phyloP scores from a whole-genome alignment of 2,329 filamentous ascomycete species.

The Fusarium chlamydosporum region DNA sequence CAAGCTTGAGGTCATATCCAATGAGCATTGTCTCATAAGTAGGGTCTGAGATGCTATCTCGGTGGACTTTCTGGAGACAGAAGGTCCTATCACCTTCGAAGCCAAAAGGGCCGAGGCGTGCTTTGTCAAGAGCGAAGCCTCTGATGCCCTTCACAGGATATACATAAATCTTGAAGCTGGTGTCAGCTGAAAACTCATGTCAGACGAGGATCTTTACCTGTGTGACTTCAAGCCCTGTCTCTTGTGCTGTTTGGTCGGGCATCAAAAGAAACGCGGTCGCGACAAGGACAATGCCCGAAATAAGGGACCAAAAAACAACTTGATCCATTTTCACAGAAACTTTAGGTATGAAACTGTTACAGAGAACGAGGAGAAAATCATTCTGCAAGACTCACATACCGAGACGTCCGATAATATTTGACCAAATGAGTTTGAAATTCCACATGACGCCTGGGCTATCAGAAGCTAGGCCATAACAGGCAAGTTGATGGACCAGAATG shows the following conservation, averaged over 20 bases:
- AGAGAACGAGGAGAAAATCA: background rate
- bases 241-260: background rate
- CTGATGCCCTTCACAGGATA: conserved; percentile 46
- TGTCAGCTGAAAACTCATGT: background rate
- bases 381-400: background rate
- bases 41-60: background rate
- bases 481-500: background rate
- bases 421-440: background rate
- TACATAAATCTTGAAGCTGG: conserved; percentile 33
- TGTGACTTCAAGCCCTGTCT: conserved; percentile 35
- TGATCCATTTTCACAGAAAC: background rate
- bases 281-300: background rate
- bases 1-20: conserved; percentile 42
- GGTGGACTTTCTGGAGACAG: conserved; percentile 40
- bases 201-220: conserved; percentile 7
- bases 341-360: background rate
- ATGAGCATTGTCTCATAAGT: conserved; percentile 45
- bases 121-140: conserved; percentile 33
- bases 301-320: background rate
- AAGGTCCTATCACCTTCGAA: conserved; percentile 46
- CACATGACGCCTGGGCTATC: background rate
- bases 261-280: background rate
- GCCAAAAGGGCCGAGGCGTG: conserved; percentile 31
- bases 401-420: background rate
- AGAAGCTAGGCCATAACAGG: background rate